Percentiles rank a stretch among this genome's conserved stretches.
phyloP scores from a whole-genome alignment of 768 basidiomycete genomes.

The Trametes coccinea region DNA sequence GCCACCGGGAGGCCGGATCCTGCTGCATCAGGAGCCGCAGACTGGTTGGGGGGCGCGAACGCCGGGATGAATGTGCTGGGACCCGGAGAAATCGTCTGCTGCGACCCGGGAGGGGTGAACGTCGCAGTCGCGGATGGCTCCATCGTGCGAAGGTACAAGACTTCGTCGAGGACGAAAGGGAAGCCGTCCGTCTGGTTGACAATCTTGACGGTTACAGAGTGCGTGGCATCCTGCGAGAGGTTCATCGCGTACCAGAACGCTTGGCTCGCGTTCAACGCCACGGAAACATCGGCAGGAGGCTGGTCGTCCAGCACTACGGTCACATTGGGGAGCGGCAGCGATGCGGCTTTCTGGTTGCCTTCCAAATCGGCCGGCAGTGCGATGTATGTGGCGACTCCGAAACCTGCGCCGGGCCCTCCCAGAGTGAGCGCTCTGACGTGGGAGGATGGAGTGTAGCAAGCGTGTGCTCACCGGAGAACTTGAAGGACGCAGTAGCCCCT shows the following conservation, averaged over 20 bases:
- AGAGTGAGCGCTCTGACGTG: no score
- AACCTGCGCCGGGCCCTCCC: not conserved
- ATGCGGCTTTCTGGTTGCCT: not conserved
- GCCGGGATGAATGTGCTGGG: no score
- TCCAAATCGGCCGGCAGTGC: not conserved
- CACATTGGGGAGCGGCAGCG: not conserved
- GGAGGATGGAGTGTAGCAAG: no score
- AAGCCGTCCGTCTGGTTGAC: not conserved
- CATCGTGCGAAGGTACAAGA: not conserved
- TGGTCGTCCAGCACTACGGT: not conserved
- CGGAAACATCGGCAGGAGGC: not conserved
- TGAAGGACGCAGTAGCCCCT: not conserved
- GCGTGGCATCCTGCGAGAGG: not conserved
- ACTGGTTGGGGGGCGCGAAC: no score
- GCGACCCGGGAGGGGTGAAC: not conserved
- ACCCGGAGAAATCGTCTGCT: not conserved
- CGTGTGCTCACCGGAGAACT: not conserved
- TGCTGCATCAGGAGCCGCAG: no score
- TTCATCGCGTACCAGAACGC: not conserved
- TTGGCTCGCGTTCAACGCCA: not conserved
- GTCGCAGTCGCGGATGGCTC: not conserved
- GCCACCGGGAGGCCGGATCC: not conserved
- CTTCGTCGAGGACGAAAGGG: constrained; percentile 1
- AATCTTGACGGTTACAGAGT: not conserved
- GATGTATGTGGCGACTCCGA: not conserved